phyloP scores from a whole-genome alignment of 2,329 filamentous ascomycete species.

The Phaeoacremonium minimum region DNA sequence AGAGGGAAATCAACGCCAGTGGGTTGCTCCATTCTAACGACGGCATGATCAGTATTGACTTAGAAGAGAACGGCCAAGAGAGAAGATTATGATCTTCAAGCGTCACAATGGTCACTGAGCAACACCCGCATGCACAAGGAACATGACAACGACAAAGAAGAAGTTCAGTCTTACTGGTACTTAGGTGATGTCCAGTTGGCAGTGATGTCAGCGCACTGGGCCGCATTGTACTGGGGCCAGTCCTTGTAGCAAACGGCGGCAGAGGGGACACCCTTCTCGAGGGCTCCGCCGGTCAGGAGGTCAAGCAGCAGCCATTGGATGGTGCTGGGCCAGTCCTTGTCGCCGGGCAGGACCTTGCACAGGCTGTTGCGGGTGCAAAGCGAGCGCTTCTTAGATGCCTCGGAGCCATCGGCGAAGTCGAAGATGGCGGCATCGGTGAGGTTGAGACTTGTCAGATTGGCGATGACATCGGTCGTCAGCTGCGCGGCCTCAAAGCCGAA shows the following conservation, averaged over 20 bases:
- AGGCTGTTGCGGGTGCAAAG: not conserved
- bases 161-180: not conserved
- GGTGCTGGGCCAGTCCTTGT: constrained; percentile 4
- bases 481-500: constrained; percentile 2
- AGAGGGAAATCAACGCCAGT: constrained; percentile 4
- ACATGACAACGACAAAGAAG: too few species aligned
- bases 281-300: constrained; percentile 2
- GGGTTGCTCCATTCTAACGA: not conserved
- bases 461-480: constrained; percentile 1
- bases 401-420: constrained; percentile 1
- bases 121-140: too few species aligned
- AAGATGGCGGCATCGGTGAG: not conserved
- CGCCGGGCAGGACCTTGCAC: constrained; percentile 9
- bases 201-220: constrained; percentile 1
- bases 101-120: too few species aligned
- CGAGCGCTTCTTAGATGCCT: not conserved
- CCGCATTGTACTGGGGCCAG: constrained; percentile 4
- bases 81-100: too few species aligned
- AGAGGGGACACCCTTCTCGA: constrained; percentile 4
- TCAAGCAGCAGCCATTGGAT: constrained; percentile 3
- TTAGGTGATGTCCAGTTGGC: constrained; percentile 1
- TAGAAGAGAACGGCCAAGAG: too few species aligned
- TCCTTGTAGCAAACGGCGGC: constrained; percentile 4
- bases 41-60: too few species aligned
- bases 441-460: constrained; percentile 1